A percentile compares a stretch with the other conserved stretches of the same genome.
phyloP scores from a whole-genome alignment of 371 early-diverging fungal species.

The Smittium culicis region DNA sequence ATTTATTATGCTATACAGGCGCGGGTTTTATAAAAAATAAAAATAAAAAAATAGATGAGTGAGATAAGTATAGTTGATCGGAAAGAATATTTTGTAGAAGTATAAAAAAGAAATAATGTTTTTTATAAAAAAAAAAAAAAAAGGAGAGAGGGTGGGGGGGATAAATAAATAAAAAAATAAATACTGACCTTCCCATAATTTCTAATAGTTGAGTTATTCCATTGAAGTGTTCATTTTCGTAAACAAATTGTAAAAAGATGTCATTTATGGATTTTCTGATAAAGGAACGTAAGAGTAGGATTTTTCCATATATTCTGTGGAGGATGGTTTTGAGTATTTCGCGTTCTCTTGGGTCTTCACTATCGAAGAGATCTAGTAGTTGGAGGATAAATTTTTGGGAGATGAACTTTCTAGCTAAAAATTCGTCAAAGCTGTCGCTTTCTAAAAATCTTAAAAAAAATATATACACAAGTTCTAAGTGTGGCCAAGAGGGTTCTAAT shows the following conservation, averaged over 20 bases:
- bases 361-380: conserved; percentile 89
- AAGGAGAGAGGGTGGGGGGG: background rate
- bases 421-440: conserved; percentile 89
- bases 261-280: conserved; percentile 92
- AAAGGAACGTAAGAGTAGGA: conserved; percentile 84
- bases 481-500: conserved; percentile 92
- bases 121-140: background rate
- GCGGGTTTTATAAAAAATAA: background rate
- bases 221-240: conserved; percentile 89
- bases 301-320: conserved; percentile 94
- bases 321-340: conserved; percentile 94
- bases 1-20: conserved; percentile 72
- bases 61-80: no score
- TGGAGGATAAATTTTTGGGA: conserved; percentile 68
- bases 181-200: conserved; percentile 71
- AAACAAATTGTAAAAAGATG: conserved; percentile 91
- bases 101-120: no score
- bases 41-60: background rate
- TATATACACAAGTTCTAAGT: conserved; percentile 91
- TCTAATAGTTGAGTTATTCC: conserved; percentile 95
- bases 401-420: conserved; percentile 85
- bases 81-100: no score
- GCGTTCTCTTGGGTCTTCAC: conserved; percentile 93
- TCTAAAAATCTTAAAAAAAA: conserved; percentile 93
- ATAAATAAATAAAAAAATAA: conserved; percentile 13